Conservation (phyloP, 129 eudicot genomes). For the Flaveria sonorensis region DNA sequence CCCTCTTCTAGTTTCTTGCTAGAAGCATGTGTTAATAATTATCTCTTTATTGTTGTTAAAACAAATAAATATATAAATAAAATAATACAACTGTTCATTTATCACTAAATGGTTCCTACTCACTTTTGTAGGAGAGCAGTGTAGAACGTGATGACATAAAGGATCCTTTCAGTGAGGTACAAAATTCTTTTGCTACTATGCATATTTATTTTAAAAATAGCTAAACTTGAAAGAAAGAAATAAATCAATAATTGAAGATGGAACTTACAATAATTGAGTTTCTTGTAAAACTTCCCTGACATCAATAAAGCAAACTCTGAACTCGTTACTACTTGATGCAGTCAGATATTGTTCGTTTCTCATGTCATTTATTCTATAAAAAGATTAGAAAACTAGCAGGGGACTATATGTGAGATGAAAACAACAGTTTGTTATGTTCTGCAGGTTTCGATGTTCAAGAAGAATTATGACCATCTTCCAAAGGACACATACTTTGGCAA, state of each 20-base stretch:
- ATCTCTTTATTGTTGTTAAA: too few relatives aligned
- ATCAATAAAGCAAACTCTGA: not conserved
- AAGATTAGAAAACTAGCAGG: conserved; percentile 9
- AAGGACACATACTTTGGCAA: conserved; percentile 84
- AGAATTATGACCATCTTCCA: conserved; percentile 89
- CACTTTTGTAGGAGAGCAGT: conserved; percentile 57
- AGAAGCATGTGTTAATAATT: too few relatives aligned
- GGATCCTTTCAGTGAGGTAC: conserved; percentile 71
- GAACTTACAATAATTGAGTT: not conserved
- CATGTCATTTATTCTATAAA: not conserved
- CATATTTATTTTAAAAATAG: not conserved
- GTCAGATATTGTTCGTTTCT: conserved; percentile 12
- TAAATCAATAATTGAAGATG: not conserved
- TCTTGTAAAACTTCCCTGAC: not conserved
- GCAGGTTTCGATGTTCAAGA: conserved; percentile 96
- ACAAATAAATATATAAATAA: too few relatives aligned
- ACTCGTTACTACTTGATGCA: not conserved
- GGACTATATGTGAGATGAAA: conserved; percentile 1
- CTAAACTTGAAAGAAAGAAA: not conserved
- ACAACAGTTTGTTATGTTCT: conserved; percentile 4
- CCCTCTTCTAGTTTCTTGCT: too few relatives aligned
- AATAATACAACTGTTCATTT: not conserved
- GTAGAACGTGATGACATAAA: conserved; percentile 63
- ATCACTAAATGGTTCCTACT: conserved; percentile 1
- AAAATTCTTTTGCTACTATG: not conserved